phyloP scores from a whole-genome alignment of 805 yeast species.

The Candida jianshihensis region DNA sequence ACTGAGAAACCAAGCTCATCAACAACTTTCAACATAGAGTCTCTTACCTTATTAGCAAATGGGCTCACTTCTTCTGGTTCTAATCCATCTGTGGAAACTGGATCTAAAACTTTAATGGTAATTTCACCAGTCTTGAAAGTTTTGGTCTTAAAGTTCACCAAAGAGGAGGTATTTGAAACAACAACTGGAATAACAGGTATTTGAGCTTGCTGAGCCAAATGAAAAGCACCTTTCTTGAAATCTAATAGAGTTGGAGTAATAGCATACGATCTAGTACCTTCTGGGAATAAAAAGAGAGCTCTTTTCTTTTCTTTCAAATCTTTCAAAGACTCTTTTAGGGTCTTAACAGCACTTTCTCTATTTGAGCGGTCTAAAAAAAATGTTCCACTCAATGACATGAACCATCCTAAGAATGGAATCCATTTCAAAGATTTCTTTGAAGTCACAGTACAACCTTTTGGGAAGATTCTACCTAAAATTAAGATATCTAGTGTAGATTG shows the following conservation, averaged over 20 bases:
- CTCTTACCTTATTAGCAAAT: constrained; percentile 50
- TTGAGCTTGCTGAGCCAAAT: constrained; percentile 87
- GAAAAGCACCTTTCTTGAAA: constrained; percentile 97
- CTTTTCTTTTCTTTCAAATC: constrained; percentile 57
- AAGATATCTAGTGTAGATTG: constrained; percentile 85
- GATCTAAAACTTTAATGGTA: constrained; percentile 71
- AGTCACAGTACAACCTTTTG: constrained; percentile 84
- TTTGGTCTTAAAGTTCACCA: constrained; percentile 53
- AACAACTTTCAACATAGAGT: constrained; percentile 43
- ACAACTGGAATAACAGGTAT: constrained; percentile 88
- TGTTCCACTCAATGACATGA: constrained; percentile 86
- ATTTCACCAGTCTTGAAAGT: constrained; percentile 77
- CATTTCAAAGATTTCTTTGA: constrained; percentile 81
- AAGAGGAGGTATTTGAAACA: constrained; percentile 74
- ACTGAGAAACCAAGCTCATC: constrained; percentile 31
- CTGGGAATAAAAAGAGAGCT: constrained; percentile 88
- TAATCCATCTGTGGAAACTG: constrained; percentile 64
- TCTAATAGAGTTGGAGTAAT: constrained; percentile 66
- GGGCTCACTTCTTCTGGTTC: constrained; percentile 64
- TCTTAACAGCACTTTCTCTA: constrained; percentile 66
- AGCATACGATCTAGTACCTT: constrained; percentile 89
- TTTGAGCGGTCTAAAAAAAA: constrained; percentile 82
- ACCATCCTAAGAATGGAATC: constrained; percentile 94
- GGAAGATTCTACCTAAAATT: constrained; percentile 77
- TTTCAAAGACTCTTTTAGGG: constrained; percentile 63